These are phyloP conservation scores for Aspergillus aculeatinus DNA, from an alignment of 2,329 filamentous ascomycete genomes.

Conservation along the genomic window DNA sequence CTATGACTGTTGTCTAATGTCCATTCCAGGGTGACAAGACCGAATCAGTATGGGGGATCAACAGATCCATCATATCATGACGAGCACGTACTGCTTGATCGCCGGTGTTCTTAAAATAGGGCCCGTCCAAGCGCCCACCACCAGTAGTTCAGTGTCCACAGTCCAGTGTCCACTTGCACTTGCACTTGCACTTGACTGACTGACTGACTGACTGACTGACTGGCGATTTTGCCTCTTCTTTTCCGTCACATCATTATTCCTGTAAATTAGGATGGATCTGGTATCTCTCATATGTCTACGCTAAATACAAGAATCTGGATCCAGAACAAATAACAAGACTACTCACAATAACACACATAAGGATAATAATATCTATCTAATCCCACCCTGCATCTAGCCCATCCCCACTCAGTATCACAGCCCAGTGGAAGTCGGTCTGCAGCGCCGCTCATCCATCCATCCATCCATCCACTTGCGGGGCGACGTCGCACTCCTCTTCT, in stretches of 20 bases:
- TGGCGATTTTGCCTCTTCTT: background rate
- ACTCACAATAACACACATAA: background rate
- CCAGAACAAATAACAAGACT: too few species aligned
- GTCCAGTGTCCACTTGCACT: too few species aligned
- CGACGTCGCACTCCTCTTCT: background rate
- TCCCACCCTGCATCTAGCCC: background rate
- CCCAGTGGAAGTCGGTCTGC: background rate
- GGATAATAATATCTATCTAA: background rate
- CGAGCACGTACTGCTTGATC: background rate
- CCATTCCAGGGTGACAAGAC: too few species aligned
- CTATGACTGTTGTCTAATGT: background rate
- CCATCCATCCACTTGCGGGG: conserved; percentile 1
- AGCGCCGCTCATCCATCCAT: background rate
- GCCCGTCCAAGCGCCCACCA: background rate
- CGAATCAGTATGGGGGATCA: background rate
- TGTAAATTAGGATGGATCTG: background rate
- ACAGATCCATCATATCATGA: background rate
- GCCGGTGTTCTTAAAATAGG: background rate
- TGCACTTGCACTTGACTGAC: too few species aligned
- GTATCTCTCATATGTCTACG: too few species aligned
- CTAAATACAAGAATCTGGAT: too few species aligned
- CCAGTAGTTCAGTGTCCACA: too few species aligned
- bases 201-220: too few species aligned
- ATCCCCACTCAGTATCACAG: background rate
- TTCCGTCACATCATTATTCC: background rate